Conservation (phyloP, 176 grass and related monocot species). For the Triticum monococcum region DNA sequence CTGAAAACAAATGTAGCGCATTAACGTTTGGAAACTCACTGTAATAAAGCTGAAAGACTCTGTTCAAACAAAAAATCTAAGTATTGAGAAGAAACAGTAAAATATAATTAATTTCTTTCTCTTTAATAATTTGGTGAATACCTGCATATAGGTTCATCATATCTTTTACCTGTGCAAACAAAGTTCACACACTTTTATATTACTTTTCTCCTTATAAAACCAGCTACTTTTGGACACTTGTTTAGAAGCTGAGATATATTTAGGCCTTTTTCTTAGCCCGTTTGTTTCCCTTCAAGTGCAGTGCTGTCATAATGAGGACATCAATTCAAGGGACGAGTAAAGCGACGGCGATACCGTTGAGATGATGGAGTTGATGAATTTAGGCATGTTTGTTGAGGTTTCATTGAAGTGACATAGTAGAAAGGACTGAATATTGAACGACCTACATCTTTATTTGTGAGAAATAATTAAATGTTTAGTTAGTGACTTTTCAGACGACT, state of each 20-base stretch:
- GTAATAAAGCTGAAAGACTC: not conserved
- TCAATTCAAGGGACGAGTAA: not conserved
- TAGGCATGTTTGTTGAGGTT: no score
- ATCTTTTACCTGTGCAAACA: not conserved
- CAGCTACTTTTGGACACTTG: not conserved
- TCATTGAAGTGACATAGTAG: no score
- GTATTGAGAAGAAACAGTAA: not conserved
- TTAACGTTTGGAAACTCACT: not conserved
- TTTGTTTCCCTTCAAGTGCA: not conserved
- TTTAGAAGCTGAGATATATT: not conserved
- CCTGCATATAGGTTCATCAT: not conserved
- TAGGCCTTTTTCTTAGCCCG: not conserved
- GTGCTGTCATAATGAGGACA: not conserved
- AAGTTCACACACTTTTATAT: not conserved
- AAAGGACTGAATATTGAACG: no score
- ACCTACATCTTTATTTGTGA: no score
- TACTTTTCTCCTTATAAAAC: not conserved
- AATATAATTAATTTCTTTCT: not conserved
- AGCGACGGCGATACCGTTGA: no score
- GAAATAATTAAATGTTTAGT: no score
- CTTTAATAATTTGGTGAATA: not conserved
- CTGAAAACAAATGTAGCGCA: slow-evolving; percentile 35
- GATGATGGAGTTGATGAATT: no score
- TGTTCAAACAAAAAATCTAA: not conserved
- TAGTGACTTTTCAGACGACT: no score